Evolutionary conservation across 1,284 basidiomycete genomes (phyloP).

Genomic region (Pseudozyma thailandica): DNA sequence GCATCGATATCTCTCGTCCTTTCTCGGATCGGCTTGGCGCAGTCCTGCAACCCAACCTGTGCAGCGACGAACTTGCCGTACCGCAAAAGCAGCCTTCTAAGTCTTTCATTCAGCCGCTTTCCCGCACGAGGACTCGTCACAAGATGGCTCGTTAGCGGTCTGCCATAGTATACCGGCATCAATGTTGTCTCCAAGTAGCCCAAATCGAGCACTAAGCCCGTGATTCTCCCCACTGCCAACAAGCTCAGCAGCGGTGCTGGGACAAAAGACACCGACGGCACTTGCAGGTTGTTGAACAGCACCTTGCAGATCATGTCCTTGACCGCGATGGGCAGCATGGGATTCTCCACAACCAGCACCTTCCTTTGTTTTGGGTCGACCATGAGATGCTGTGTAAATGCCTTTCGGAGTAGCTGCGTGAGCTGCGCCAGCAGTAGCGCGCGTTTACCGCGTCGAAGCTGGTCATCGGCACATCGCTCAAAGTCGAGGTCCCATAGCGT

Average conservation of each 20-base stretch:
- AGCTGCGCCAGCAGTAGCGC: conserved; percentile 49
- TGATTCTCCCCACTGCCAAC: conserved; percentile 84
- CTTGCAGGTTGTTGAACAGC: conserved; percentile 89
- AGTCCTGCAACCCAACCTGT: conserved; percentile 30
- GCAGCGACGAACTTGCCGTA: conserved; percentile 46
- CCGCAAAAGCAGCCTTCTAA: conserved; percentile 39
- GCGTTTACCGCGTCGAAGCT: conserved; percentile 39
- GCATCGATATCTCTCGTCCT: conserved; percentile 21
- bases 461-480: conserved; percentile 32
- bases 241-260: conserved; percentile 82
- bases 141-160: conserved; percentile 37
- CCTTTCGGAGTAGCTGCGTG: conserved; percentile 46
- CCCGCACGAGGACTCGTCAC: conserved; percentile 47
- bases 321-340: conserved; percentile 83
- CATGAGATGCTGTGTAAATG: conserved; percentile 75
- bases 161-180: conserved; percentile 74
- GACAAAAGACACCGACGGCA: conserved; percentile 86
- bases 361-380: conserved; percentile 93
- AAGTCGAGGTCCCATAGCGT: conserved; percentile 62
- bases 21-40: conserved; percentile 18
- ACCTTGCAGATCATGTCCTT: conserved; percentile 87
- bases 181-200: conserved; percentile 89
- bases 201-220: conserved; percentile 89
- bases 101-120: conserved; percentile 24
- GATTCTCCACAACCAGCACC: conserved; percentile 89